Evolutionary conservation across 2,329 filamentous ascomycete species (phyloP).

Genomic region (Onygena corvina): DNA sequence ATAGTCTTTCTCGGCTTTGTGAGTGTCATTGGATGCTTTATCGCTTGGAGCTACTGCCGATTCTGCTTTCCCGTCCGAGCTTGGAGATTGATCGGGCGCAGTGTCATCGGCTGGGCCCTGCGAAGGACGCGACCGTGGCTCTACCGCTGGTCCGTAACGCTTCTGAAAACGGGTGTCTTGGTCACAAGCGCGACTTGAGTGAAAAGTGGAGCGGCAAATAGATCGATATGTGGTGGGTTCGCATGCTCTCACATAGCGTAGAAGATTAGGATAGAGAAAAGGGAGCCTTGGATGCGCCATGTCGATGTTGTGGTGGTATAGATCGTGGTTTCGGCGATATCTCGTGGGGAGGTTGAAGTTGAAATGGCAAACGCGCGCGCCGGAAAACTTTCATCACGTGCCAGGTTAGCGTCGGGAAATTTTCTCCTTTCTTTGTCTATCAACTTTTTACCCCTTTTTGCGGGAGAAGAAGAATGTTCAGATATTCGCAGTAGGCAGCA

Average conservation of each 20-base stretch:
- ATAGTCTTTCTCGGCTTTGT: background rate
- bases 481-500: no score
- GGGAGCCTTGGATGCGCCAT: constrained; percentile 54
- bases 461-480: no score
- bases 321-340: background rate
- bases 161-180: constrained; percentile 32
- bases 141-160: constrained; percentile 37
- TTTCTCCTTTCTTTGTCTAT: no score
- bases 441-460: no score
- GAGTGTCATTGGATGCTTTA: background rate
- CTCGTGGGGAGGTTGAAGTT: background rate
- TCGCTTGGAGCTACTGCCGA: constrained; percentile 12
- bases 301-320: background rate
- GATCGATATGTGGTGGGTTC: constrained; percentile 35
- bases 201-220: constrained; percentile 31
- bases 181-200: constrained; percentile 26
- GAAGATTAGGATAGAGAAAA: constrained; percentile 57
- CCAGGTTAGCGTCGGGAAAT: no score
- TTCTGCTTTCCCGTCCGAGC: constrained; percentile 6
- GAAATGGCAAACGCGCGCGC: background rate
- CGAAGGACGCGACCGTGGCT: constrained; percentile 31
- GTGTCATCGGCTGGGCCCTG: constrained; percentile 22
- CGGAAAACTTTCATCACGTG: background rate
- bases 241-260: constrained; percentile 44
- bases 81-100: constrained; percentile 6